phyloP scores from a whole-genome alignment of 2,329 filamentous ascomycete genomes.

The Aurifilum marmelostoma region DNA sequence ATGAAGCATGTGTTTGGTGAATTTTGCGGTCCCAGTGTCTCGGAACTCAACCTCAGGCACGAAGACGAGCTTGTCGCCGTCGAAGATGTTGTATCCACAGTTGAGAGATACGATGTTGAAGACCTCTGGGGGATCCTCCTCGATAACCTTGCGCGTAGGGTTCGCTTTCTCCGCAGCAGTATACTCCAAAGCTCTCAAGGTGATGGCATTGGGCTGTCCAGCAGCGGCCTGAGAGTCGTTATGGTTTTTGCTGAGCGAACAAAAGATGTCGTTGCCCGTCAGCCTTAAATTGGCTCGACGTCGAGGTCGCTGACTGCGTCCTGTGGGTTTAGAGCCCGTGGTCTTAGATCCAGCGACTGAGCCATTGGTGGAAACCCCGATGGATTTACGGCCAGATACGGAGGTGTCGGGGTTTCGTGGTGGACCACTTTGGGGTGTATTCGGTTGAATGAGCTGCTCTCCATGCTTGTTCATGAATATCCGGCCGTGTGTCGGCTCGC shows the following conservation, averaged over 20 bases:
- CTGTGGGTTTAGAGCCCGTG: background rate
- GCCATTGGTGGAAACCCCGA: background rate
- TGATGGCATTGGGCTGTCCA: conserved; percentile 26
- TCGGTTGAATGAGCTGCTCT: conserved; percentile 18
- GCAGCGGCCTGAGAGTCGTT: background rate
- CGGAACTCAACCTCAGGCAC: conserved; percentile 44
- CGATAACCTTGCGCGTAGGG: conserved; percentile 12
- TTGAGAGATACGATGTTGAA: conserved; percentile 30
- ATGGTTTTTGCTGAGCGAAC: conserved; percentile 32
- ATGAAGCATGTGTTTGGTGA: conserved; percentile 48
- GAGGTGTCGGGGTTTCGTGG: background rate
- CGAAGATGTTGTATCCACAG: conserved; percentile 53
- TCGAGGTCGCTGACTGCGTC: conserved; percentile 16
- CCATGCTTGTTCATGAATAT: conserved; percentile 46
- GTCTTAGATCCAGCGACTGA: background rate
- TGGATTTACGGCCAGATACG: conserved; percentile 10
- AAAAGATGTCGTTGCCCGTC: conserved; percentile 37
- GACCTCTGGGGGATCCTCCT: conserved; percentile 22
- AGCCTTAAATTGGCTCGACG: conserved; percentile 36
- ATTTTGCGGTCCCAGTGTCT: conserved; percentile 44
- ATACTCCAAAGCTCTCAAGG: conserved; percentile 32
- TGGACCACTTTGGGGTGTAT: conserved; percentile 28
- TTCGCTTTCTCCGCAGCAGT: conserved; percentile 28
- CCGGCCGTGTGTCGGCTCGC: conserved; percentile 42
- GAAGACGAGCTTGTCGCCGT: conserved; percentile 44